Evolutionary conservation across 371 early-diverging fungal species (phyloP).

Genomic region (Mucor racemosus): DNA sequence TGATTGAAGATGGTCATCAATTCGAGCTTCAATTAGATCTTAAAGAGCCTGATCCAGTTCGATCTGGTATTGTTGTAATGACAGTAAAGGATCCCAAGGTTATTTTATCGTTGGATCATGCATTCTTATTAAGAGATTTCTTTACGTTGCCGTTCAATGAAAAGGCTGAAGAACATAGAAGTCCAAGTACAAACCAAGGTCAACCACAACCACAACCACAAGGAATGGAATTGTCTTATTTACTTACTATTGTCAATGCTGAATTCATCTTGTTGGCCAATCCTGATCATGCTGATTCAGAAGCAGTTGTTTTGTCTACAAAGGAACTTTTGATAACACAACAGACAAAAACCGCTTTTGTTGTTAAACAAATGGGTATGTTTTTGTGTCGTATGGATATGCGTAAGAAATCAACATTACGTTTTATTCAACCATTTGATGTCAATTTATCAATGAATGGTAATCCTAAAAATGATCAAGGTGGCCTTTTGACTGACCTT

Average conservation of each 20-base stretch:
- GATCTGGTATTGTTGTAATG: slow-evolving; percentile 59
- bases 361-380: slow-evolving; percentile 87
- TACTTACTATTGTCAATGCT: slow-evolving; percentile 81
- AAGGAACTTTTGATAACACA: slow-evolving; percentile 80
- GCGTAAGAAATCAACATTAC: slow-evolving; percentile 76
- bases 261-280: slow-evolving; percentile 90
- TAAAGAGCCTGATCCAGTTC: slow-evolving; percentile 42
- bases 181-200: background rate
- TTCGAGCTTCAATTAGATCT: slow-evolving; percentile 49
- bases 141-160: slow-evolving; percentile 64
- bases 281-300: slow-evolving; percentile 71
- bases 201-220: slow-evolving; percentile 18
- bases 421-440: slow-evolving; percentile 91
- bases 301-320: slow-evolving; percentile 87
- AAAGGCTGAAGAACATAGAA: background rate
- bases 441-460: slow-evolving; percentile 79
- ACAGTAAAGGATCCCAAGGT: slow-evolving; percentile 86
- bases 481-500: slow-evolving; percentile 34
- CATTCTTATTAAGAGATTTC: slow-evolving; percentile 74
- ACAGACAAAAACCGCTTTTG: slow-evolving; percentile 75
- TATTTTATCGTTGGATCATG: slow-evolving; percentile 84
- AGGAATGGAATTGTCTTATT: slow-evolving; percentile 58
- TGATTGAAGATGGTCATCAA: slow-evolving; percentile 44
- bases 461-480: slow-evolving; percentile 23
- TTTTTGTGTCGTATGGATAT: slow-evolving; percentile 90